phyloP scores from a whole-genome alignment of 1,139 yeast species.

The Taphrina flavorubra region DNA sequence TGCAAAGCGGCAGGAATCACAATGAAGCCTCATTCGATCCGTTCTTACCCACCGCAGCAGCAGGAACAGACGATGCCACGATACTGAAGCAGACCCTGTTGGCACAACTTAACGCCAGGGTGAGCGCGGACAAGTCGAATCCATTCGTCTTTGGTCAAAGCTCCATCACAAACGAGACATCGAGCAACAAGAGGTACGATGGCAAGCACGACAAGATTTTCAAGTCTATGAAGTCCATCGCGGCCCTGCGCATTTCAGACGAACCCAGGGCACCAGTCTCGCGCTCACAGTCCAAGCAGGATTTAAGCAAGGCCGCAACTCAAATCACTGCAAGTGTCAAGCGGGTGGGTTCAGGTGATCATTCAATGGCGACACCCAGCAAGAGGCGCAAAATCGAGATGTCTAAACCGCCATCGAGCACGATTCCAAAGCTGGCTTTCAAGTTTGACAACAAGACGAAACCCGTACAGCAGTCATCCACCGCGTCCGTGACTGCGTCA shows the following conservation, averaged over 20 bases:
- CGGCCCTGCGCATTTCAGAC: not conserved
- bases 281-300: not conserved
- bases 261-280: not conserved
- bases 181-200: conserved; percentile 2
- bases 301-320: not conserved
- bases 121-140: conserved; percentile 6
- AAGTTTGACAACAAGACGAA: not conserved
- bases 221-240: conserved; percentile 30
- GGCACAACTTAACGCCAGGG: conserved; percentile 34
- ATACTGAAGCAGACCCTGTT: conserved; percentile 32
- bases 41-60: not conserved
- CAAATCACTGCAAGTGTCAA: not conserved
- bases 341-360: not conserved
- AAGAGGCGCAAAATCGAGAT: conserved; percentile 16
- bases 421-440: conserved; percentile 1
- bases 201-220: conserved; percentile 14
- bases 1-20: not conserved
- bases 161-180: not conserved
- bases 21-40: conserved; percentile 9
- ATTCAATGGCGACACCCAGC: conserved; percentile 18
- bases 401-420: not conserved
- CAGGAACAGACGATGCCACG: not conserved
- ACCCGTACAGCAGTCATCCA: not conserved
- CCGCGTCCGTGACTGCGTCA: conserved; percentile 1
- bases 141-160: conserved; percentile 14